These are phyloP conservation scores for Suhomyces sp. DNA, from an alignment of 805 yeast genomes.

Conservation along the genomic window DNA sequence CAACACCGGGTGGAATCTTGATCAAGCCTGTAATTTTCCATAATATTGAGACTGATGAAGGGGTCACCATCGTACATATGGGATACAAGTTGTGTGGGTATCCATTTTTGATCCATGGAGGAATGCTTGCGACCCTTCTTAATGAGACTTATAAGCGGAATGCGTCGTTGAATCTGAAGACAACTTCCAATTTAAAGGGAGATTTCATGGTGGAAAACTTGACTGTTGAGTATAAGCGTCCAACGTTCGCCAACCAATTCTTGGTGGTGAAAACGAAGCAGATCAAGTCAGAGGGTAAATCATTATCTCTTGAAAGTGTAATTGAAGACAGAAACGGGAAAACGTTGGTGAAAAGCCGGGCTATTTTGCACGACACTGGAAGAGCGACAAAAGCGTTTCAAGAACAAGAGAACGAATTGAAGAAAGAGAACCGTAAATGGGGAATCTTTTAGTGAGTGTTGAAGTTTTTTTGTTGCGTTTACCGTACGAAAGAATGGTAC, in stretches of 20 bases:
- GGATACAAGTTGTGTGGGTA: constrained; percentile 83
- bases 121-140: constrained; percentile 74
- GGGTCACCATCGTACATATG: constrained; percentile 67
- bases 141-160: constrained; percentile 71
- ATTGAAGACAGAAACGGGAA: constrained; percentile 55
- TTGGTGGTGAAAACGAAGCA: constrained; percentile 56
- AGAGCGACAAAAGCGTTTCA: constrained; percentile 20
- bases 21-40: constrained; percentile 70
- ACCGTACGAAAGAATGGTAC: too few species aligned
- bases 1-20: constrained; percentile 77
- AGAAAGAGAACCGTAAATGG: neutral
- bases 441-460: too few species aligned
- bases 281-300: constrained; percentile 30
- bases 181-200: constrained; percentile 38
- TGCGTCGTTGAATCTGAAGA: constrained; percentile 39
- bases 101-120: constrained; percentile 88
- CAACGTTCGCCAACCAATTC: constrained; percentile 78
- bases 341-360: constrained; percentile 56
- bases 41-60: constrained; percentile 54
- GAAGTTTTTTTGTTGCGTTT: too few species aligned
- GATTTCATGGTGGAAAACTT: constrained; percentile 43
- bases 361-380: constrained; percentile 44
- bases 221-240: constrained; percentile 58
- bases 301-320: constrained; percentile 46
- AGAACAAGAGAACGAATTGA: neutral